Evolutionary conservation across 169 alveolate species (phyloP).

Genomic region (Eimeria brunetti): DNA sequence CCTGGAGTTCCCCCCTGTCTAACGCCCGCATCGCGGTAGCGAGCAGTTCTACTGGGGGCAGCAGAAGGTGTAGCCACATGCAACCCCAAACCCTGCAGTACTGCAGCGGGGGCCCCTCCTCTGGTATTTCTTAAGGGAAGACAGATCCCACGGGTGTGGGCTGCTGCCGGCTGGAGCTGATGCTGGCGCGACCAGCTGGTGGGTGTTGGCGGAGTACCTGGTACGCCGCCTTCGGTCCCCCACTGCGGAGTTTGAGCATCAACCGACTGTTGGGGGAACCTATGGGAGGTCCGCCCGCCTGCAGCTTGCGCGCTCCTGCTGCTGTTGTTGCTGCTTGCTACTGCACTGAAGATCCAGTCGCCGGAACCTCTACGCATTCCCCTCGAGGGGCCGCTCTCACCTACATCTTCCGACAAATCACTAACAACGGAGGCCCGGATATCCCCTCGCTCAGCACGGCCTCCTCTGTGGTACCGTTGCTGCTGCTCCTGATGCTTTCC

Average conservation of each 20-base stretch:
- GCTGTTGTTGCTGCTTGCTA: constrained; percentile 19
- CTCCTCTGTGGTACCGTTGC: constrained; percentile 21
- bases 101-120: constrained; percentile 34
- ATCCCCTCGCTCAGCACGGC: not conserved
- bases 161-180: constrained; percentile 42
- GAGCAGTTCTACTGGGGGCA: constrained; percentile 29
- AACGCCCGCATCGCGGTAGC: constrained; percentile 32
- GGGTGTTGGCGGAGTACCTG: constrained; percentile 49
- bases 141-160: not conserved
- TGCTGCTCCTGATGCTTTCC: constrained; percentile 49
- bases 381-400: constrained; percentile 9
- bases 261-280: constrained; percentile 4
- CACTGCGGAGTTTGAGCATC: constrained; percentile 54
- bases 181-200: constrained; percentile 57
- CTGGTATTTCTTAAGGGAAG: not conserved
- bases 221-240: constrained; percentile 33
- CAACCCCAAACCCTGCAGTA: constrained; percentile 56
- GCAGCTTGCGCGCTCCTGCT: constrained; percentile 29
- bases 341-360: constrained; percentile 19
- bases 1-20: constrained; percentile 51
- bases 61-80: constrained; percentile 48
- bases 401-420: constrained; percentile 11
- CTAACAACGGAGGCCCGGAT: constrained; percentile 11
- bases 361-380: constrained; percentile 30
- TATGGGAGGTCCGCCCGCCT: not conserved